Evolutionary conservation across 2,329 filamentous ascomycete genomes (phyloP).

Genomic region (Dactylellina cionopaga): DNA sequence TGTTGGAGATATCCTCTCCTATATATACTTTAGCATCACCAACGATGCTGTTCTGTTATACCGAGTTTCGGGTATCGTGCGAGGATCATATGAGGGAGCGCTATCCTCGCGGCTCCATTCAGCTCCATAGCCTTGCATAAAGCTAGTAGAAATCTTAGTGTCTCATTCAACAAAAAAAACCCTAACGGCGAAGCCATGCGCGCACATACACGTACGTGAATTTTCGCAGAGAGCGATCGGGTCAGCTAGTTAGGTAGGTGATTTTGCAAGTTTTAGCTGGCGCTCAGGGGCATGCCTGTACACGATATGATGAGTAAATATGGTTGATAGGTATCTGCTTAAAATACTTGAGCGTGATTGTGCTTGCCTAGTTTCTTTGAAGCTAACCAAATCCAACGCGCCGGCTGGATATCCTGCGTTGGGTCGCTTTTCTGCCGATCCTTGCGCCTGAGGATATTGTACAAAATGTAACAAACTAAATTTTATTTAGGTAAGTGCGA

Average conservation of each 20-base stretch:
- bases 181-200: too few species aligned
- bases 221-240: too few species aligned
- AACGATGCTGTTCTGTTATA: not conserved
- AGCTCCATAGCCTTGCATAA: too few species aligned
- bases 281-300: too few species aligned
- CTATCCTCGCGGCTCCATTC: not conserved
- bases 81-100: not conserved
- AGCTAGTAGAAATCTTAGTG: too few species aligned
- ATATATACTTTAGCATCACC: not conserved
- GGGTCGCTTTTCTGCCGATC: not conserved
- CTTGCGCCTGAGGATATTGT: too few species aligned
- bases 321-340: not conserved
- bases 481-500: too few species aligned
- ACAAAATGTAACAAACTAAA: too few species aligned
- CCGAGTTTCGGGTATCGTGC: not conserved
- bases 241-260: too few species aligned
- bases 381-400: not conserved
- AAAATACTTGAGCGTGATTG: not conserved
- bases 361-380: not conserved
- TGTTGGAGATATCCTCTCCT: not conserved
- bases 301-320: conserved; percentile 2
- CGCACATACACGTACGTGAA: too few species aligned
- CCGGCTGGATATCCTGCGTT: not conserved
- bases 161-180: too few species aligned
- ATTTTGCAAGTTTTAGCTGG: too few species aligned